Evolutionary conservation across 345 rosid genomes (phyloP), one percentile per base, ranked within the genome.

Genomic region (Clausena lansium): DNA sequence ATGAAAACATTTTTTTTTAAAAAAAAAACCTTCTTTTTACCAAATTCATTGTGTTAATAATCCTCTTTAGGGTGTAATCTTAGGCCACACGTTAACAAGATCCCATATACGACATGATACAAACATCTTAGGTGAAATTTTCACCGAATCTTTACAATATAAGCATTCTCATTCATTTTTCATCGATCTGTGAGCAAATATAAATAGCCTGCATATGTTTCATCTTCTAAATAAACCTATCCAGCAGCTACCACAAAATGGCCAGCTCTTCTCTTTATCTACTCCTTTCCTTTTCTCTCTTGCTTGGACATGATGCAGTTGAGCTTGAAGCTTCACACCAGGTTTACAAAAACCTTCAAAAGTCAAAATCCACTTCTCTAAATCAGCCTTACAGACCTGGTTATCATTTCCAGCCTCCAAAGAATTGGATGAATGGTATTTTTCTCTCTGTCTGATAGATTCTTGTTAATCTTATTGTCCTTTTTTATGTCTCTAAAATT

Each of bases 361-460:
- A 62, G 65, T 33, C 39, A 70, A 78, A 83, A 57, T 62, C 84
- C 67, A 59, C 84, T 45, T 2, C 82, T 6, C 5, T 62, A 67
- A 76, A 38, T 35, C 95, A 91, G 76, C 91, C 91, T 15, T 89
- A 91, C 71, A 85, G 93, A 76, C 88, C 95, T 80, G 89, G 82
- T 55, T 92, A 73, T 52, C 95, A 92, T 80, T 92, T 92, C 41
- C 95, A 92, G 75, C 92, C 95, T 15, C 89, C 89, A 2, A 86
- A 85, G 78, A 91, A 92, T 60, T 92, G 97, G 95, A 91, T 91
- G 83, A 92, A 89, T 85, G 97, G 95, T 64, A 4, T 28, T 7
- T 19, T 39, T 32, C 6, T 76, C 61, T 47, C 47, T 57, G 59
- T 41, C 47, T 41, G 47, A 41, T 41, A 10, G 47, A 41, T 41